Evolutionary conservation across 768 basidiomycete species (phyloP), one percentile per base, ranked within the genome.

Genomic region (Clathrus columnatus): DNA sequence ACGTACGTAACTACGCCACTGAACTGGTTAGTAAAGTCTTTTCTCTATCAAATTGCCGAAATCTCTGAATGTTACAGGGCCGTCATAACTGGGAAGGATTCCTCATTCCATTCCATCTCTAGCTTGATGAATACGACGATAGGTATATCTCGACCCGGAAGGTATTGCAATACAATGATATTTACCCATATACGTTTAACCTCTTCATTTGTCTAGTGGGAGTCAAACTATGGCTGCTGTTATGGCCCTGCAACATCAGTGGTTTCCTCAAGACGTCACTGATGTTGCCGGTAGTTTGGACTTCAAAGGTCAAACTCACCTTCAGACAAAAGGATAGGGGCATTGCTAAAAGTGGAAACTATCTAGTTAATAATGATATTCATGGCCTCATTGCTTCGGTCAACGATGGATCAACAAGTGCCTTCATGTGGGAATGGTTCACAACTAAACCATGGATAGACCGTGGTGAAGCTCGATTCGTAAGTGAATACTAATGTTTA

Each of bases 381-480:
- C 82, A 78, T 16, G 84, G 88, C 8, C 74, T 97, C 27, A 81
- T 94, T 57, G 72, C 84, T 59, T 91, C 91, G 5, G 91, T 95
- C 14, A 96, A 96, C 64, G 83, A 88, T 50, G 88, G 85, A 0
- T 79, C 85, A 11, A 92, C 92, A 5, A 89, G 88, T 59, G 87
- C 86, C 10, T 94, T 94, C 71, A 87, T 94, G 84, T 91, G 91
- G 90, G 91, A 92, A 67, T 91, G 87, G 88, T 96, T 95, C 68
- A 86, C 84, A 4, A 86, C 84, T 36, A 86, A 86, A 62, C 84
- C 93, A 4, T 92, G 81, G 62, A 81, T 77, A 5, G 90, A 94
- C 64, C 75, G 77, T 7, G 89, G 85, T 14, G 81, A 88, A 66
- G 85, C 81, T 50, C 82, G 87, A 11, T 92, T 93, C 69, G 92